Base-by-base conservation (phyloP, 768 basidiomycete genomes). In the Boletus subparvulus region DNA sequence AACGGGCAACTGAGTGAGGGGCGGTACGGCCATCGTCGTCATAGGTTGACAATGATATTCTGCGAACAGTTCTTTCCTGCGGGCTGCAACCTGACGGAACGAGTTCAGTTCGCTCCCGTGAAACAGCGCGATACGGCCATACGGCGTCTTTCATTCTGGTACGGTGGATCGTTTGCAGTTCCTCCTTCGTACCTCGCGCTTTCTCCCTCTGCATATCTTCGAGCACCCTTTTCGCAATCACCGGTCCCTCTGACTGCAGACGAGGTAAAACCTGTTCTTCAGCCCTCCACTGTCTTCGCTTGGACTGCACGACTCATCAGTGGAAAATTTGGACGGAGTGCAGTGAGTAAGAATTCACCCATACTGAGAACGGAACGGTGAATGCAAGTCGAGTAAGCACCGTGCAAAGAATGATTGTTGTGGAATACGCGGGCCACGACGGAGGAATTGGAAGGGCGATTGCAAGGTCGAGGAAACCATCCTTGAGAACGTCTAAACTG, bases 391-490 rank as follows among this genome's bases (percentile, higher is more conserved):
- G 84, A 40, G 82, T 77, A 14, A 80, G 66, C 39, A 89, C 66
- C 3, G 90, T 86, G 53, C 84, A 77, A 4, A 91, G 65, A 50
- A 92, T 85, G 56, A 93, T 90, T 3, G 89, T 85, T 2, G 84
- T 80, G 7, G 91, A 82, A 71, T 92, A 92, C 0, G 84, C 72
- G 0, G 91, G 90, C 60, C 84, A 76, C 11, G 79, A 80, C 1
- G 84, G 76, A 24, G 91, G 88, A 61, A 83, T 75, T 2, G 90
- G 90, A n/a, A 92, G 74, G 4, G 87, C 88, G 37, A 83, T 66
- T 24, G 90, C 86, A 47, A 92, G 74, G 77, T 92, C 90, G 14
- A 92, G 77, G 65, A 92, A 91, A 11, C 83, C 85, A 65, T 90
- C 78, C 36, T 80, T 78, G 52, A 86, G 68, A 42, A 67, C 45